Conservation (phyloP, 2,329 filamentous ascomycete genomes). For the Chrysoporthe puriensis region DNA sequence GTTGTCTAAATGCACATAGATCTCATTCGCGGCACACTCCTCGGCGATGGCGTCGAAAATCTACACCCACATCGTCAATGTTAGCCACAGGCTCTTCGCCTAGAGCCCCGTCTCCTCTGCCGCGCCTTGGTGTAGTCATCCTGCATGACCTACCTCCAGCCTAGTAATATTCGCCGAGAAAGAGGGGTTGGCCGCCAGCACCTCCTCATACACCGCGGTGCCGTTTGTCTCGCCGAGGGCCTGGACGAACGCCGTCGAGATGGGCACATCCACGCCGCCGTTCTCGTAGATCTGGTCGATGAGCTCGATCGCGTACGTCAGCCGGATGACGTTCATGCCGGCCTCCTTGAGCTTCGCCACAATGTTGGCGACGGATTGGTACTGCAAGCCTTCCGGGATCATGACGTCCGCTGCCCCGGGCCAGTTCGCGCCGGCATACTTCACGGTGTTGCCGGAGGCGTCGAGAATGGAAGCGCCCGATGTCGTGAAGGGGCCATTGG, state of each 20-base stretch:
- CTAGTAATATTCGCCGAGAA: slow-evolving; percentile 53
- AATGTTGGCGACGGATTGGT: slow-evolving; percentile 52
- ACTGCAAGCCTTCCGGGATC: slow-evolving; percentile 60
- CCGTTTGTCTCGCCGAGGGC: slow-evolving; percentile 53
- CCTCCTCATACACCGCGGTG: slow-evolving; percentile 46
- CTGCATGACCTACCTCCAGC: slow-evolving; percentile 38
- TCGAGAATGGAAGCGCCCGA: slow-evolving; percentile 36
- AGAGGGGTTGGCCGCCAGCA: slow-evolving; percentile 53
- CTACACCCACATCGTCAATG: slow-evolving; percentile 29
- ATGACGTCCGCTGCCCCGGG: slow-evolving; percentile 57
- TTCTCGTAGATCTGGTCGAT: slow-evolving; percentile 52
- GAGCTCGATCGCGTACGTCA: slow-evolving; percentile 62
- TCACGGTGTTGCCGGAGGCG: slow-evolving; percentile 40
- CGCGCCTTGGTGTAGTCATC: too few relatives aligned
- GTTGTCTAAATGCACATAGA: slow-evolving; percentile 55
- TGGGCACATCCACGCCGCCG: slow-evolving; percentile 41
- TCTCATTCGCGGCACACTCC: slow-evolving; percentile 51
- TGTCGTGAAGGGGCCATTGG: slow-evolving; percentile 29
- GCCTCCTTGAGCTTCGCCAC: slow-evolving; percentile 54
- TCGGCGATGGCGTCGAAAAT: slow-evolving; percentile 59
- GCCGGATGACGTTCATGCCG: slow-evolving; percentile 58
- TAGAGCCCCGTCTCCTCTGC: neutral
- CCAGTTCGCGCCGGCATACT: slow-evolving; percentile 57
- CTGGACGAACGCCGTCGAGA: slow-evolving; percentile 41
- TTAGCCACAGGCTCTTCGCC: neutral